Percentiles rank a stretch among this genome's conserved stretches.
phyloP scores from a whole-genome alignment of 1,284 basidiomycete species.

The Amylostereum chailletii region DNA sequence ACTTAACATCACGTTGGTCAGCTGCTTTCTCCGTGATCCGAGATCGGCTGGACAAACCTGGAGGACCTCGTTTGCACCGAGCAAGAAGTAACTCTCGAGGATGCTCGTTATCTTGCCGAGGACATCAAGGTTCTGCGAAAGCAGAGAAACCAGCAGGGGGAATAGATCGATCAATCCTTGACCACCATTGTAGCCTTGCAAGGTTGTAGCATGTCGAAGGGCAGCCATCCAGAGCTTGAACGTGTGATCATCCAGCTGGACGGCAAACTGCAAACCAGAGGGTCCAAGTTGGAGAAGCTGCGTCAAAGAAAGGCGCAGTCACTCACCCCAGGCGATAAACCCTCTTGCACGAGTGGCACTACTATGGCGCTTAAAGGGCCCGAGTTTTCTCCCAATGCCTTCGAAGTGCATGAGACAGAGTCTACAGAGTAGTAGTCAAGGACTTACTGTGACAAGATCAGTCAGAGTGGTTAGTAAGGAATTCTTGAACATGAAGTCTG shows the following conservation, averaged over 20 bases:
- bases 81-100: constrained; percentile 75
- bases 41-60: constrained; percentile 38
- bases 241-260: constrained; percentile 75
- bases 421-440: too few relatives aligned
- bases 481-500: constrained; percentile 75
- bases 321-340: constrained; percentile 55
- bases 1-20: constrained; percentile 25
- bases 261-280: constrained; percentile 40
- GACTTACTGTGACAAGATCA: constrained; percentile 59
- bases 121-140: constrained; percentile 70
- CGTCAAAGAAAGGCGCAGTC: background rate
- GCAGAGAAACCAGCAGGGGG: constrained; percentile 50
- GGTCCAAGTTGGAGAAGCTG: background rate
- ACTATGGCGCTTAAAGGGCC: constrained; percentile 48
- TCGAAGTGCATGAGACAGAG: background rate
- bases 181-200: constrained; percentile 37
- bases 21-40: background rate
- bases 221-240: constrained; percentile 70
- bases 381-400: constrained; percentile 61
- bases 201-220: constrained; percentile 57
- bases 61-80: constrained; percentile 60
- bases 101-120: constrained; percentile 60
- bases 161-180: constrained; percentile 62
- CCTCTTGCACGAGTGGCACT: constrained; percentile 71
- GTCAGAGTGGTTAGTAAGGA: constrained; percentile 67